Percentiles rank a stretch among this genome's conserved stretches.
These are phyloP conservation scores for Pseudogymnoascus sp. DNA, from an alignment of 2,329 filamentous ascomycete genomes.

Conservation along the genomic window DNA sequence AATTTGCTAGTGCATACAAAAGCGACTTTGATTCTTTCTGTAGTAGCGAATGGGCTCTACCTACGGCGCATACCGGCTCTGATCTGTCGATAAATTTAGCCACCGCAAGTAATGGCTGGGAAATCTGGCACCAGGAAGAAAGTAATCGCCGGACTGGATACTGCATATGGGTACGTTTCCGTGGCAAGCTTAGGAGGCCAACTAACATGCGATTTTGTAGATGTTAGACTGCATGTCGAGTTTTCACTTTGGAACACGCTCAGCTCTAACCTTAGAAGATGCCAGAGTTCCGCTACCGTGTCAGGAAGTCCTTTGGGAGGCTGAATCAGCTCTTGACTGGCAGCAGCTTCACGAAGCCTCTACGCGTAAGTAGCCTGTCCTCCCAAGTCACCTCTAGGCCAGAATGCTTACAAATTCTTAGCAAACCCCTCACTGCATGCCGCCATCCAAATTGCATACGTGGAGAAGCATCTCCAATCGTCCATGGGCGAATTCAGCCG, in stretches of 20 bases:
- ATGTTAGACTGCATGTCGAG: slow-evolving; percentile 34
- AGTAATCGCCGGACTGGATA: slow-evolving; percentile 32
- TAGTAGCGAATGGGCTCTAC: slow-evolving; percentile 12
- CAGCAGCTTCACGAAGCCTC: slow-evolving; percentile 18
- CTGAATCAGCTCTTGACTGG: slow-evolving; percentile 28
- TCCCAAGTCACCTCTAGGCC: slow-evolving; percentile 5
- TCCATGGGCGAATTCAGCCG: slow-evolving; percentile 40
- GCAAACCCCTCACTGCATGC: slow-evolving; percentile 31
- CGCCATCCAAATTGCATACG: slow-evolving; percentile 38
- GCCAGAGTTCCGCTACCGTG: slow-evolving; percentile 32
- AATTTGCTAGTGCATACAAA: slow-evolving; percentile 12
- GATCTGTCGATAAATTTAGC: neutral
- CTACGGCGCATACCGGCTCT: slow-evolving; percentile 8
- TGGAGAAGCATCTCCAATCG: slow-evolving; percentile 37
- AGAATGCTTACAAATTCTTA: neutral
- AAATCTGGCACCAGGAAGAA: slow-evolving; percentile 31
- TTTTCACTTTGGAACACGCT: slow-evolving; percentile 30
- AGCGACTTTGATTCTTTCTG: slow-evolving; percentile 21
- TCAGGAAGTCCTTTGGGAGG: slow-evolving; percentile 34
- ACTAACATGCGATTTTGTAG: slow-evolving; percentile 19
- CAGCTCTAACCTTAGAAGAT: slow-evolving; percentile 32
- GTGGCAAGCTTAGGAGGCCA: neutral
- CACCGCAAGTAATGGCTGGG: slow-evolving; percentile 24
- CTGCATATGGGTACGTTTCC: slow-evolving; percentile 32
- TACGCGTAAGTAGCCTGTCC: slow-evolving; percentile 12